These are phyloP conservation scores for Podospora bellae-mahoneyi DNA, from an alignment of 495 filamentous ascomycete genomes.

Conservation along the genomic window DNA sequence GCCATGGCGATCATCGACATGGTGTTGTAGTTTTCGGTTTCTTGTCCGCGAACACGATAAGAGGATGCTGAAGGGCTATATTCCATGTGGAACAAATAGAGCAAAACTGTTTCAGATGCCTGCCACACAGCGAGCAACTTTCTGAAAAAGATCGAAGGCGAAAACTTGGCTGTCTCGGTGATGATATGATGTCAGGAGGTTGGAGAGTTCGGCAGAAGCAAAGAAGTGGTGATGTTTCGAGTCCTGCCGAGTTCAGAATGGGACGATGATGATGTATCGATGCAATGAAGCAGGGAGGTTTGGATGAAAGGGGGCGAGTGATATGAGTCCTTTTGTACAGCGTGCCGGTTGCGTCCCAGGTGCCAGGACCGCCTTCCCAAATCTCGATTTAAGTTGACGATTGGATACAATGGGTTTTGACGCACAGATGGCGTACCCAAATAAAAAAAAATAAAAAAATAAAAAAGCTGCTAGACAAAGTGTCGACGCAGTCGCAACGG, in stretches of 20 bases:
- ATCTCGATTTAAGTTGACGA: conserved; percentile 16
- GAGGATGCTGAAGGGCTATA: conserved; percentile 22
- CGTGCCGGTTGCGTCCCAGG: conserved; percentile 9
- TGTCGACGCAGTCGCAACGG: conserved; percentile 23
- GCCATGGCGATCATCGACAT: conserved; percentile 39
- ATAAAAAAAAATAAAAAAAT: conserved; percentile 13
- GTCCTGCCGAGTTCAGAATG: conserved; percentile 10
- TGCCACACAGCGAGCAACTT: conserved; percentile 24
- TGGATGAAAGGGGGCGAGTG: conserved; percentile 18
- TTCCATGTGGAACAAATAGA: conserved; percentile 23
- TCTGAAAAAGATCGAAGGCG: conserved; percentile 4
- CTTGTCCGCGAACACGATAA: conserved; percentile 21
- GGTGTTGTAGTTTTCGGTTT: conserved; percentile 19
- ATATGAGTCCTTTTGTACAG: conserved; percentile 20
- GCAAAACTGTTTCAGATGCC: conserved; percentile 7
- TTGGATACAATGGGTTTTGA: conserved; percentile 23
- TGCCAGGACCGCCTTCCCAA: conserved; percentile 13
- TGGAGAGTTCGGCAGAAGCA: background rate
- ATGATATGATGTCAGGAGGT: conserved; percentile 4
- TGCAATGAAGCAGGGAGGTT: background rate
- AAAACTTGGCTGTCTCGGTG: background rate
- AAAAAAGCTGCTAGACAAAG: conserved; percentile 20
- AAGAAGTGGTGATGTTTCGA: background rate
- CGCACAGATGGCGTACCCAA: conserved; percentile 25
- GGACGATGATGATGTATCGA: conserved; percentile 10